phyloP scores from a whole-genome alignment of 495 filamentous ascomycete species.

The Podospora australis region DNA sequence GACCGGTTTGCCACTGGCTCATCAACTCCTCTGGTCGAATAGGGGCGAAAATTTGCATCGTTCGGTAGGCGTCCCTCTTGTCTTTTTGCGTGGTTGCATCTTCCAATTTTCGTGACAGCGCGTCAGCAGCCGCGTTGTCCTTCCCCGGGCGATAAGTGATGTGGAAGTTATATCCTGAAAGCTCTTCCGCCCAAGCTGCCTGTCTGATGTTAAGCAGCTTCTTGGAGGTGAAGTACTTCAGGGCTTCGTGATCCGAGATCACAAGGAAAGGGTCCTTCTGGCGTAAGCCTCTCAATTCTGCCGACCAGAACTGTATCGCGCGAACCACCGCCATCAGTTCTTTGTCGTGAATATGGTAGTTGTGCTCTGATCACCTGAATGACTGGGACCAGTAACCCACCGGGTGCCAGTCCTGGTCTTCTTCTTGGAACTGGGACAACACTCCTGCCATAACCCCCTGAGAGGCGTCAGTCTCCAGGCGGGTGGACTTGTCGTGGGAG shows the following conservation, averaged over 20 bases:
- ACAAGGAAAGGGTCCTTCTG: neutral
- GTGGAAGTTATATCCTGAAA: neutral
- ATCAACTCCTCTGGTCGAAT: neutral
- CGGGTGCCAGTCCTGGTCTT: neutral
- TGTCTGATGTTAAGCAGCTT: neutral
- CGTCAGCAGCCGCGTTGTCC: neutral
- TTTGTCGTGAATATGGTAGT: conserved; percentile 6
- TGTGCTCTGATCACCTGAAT: neutral
- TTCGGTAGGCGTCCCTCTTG: neutral
- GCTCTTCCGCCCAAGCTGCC: neutral
- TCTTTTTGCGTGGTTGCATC: neutral
- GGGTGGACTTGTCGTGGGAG: neutral
- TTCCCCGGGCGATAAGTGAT: neutral
- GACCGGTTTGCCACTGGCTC: neutral
- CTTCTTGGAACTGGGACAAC: neutral
- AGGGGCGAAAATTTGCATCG: neutral
- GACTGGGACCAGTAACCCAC: neutral
- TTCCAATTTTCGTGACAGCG: neutral
- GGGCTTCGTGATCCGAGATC: neutral
- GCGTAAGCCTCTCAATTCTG: neutral
- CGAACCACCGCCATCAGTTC: neutral
- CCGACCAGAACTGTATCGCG: neutral
- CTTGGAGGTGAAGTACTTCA: neutral
- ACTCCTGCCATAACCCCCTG: neutral
- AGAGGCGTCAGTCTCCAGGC: neutral